These are phyloP conservation scores for Phytopythium boreale DNA, from an alignment of 352 stramenopile genomes.

Conservation along the genomic window DNA sequence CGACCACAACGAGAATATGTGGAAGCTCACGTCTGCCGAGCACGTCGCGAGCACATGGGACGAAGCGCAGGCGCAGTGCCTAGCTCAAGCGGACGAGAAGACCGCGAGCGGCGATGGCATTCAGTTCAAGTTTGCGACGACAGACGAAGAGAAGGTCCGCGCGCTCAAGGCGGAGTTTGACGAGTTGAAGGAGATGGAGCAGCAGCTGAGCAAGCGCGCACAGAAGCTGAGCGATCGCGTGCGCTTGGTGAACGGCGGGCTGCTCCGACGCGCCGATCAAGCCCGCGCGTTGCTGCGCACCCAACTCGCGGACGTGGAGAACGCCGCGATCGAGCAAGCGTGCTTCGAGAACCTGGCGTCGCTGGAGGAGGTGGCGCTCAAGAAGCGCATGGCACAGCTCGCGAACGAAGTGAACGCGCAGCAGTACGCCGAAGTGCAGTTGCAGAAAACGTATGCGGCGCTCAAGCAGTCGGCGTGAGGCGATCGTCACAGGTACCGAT, in stretches of 20 bases:
- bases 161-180: conserved; percentile 57
- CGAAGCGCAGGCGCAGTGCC: conserved; percentile 32
- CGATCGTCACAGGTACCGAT: conserved; percentile 2
- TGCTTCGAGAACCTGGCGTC: conserved; percentile 61
- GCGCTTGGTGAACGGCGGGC: conserved; percentile 57
- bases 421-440: conserved; percentile 67
- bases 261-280: conserved; percentile 44
- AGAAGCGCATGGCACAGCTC: conserved; percentile 56
- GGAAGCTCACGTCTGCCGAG: conserved; percentile 22
- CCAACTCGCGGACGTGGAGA: conserved; percentile 40
- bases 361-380: conserved; percentile 55
- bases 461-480: conserved; percentile 29
- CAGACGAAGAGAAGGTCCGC: conserved; percentile 38
- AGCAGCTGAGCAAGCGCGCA: conserved; percentile 57
- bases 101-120: conserved; percentile 15
- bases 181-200: conserved; percentile 61
- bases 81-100: conserved; percentile 24
- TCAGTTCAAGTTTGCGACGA: conserved; percentile 42
- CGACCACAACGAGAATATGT: conserved; percentile 26
- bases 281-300: conserved; percentile 30
- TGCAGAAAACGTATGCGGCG: conserved; percentile 75
- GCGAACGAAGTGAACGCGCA: conserved; percentile 77
- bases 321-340: conserved; percentile 58
- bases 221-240: conserved; percentile 76
- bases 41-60: conserved; percentile 32